Conservation (phyloP, 768 basidiomycete species). For the Leccinum ochraceum region DNA sequence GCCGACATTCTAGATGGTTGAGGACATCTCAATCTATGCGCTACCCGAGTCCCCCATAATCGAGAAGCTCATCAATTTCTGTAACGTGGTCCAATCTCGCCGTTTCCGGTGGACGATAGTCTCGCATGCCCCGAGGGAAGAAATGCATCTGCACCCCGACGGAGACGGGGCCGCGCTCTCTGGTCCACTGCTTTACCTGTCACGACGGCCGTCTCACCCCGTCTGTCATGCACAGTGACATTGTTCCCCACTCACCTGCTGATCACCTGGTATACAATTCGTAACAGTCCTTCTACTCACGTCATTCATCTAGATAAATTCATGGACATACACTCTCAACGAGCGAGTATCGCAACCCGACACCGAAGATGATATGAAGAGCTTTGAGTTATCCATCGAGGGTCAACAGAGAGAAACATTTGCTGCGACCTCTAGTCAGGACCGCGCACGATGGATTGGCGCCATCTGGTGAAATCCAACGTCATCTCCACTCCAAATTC, state of each 20-base stretch:
- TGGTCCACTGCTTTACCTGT: slow-evolving; percentile 13
- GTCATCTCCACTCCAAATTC: not conserved
- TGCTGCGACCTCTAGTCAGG: slow-evolving; percentile 58
- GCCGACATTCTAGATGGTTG: too few species aligned
- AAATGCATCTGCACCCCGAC: too few species aligned
- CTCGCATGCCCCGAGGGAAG: too few species aligned
- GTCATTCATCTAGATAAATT: slow-evolving; percentile 53
- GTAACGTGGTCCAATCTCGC: too few species aligned
- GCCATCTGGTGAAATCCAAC: slow-evolving; percentile 59
- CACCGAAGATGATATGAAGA: slow-evolving; percentile 45
- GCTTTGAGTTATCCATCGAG: slow-evolving; percentile 68
- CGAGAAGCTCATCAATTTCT: too few species aligned
- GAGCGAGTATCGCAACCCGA: slow-evolving; percentile 48
- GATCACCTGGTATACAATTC: slow-evolving; percentile 47
- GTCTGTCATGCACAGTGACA: slow-evolving; percentile 49
- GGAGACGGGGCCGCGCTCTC: slow-evolving; percentile 10
- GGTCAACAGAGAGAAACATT: slow-evolving; percentile 56
- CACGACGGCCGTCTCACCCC: slow-evolving; percentile 32
- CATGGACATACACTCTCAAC: slow-evolving; percentile 62
- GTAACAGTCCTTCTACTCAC: slow-evolving; percentile 43
- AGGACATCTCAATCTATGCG: too few species aligned
- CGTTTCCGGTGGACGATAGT: slow-evolving; percentile 32
- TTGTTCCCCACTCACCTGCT: slow-evolving; percentile 44
- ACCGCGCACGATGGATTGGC: slow-evolving; percentile 73
- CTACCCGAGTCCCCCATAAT: too few species aligned